A percentile compares a stretch with the other conserved stretches of the same genome.
These are phyloP conservation scores for Calonectria pauciramosa DNA, from an alignment of 2,329 filamentous ascomycete genomes.

Conservation along the genomic window DNA sequence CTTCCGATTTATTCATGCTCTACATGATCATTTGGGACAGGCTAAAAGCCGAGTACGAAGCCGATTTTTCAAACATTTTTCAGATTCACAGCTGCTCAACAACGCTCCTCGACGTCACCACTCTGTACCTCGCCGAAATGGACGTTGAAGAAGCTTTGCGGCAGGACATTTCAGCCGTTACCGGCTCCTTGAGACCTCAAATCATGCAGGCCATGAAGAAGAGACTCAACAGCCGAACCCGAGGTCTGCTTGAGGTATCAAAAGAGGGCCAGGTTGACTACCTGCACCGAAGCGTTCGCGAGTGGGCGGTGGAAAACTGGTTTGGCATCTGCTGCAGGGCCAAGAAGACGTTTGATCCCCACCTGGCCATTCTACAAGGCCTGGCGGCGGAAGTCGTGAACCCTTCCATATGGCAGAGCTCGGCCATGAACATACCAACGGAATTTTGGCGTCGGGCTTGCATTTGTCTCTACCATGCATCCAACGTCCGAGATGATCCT, in stretches of 20 bases:
- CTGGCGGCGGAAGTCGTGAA: background rate
- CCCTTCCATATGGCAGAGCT: background rate
- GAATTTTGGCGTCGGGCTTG: slow-evolving; percentile 3
- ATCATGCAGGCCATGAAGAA: background rate
- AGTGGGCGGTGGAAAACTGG: background rate
- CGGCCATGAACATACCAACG: background rate
- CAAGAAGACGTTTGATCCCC: background rate
- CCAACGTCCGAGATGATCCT: background rate
- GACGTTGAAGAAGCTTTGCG: background rate
- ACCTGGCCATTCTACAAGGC: background rate
- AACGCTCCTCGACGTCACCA: background rate
- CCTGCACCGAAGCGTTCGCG: background rate
- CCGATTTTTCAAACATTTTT: background rate
- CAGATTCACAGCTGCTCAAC: background rate
- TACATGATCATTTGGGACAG: background rate
- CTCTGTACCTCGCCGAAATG: background rate
- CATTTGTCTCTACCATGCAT: slow-evolving; percentile 6
- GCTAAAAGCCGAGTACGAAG: background rate
- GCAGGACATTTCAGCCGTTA: background rate
- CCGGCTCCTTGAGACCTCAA: background rate
- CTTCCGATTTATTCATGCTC: background rate
- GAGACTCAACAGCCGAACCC: slow-evolving; percentile 4
- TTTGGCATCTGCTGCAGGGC: background rate
- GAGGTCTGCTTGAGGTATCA: background rate
- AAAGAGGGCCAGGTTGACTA: background rate